Base-by-base conservation (phyloP, 805 yeast species). In the Kodamaea hsintzibuensis region DNA sequence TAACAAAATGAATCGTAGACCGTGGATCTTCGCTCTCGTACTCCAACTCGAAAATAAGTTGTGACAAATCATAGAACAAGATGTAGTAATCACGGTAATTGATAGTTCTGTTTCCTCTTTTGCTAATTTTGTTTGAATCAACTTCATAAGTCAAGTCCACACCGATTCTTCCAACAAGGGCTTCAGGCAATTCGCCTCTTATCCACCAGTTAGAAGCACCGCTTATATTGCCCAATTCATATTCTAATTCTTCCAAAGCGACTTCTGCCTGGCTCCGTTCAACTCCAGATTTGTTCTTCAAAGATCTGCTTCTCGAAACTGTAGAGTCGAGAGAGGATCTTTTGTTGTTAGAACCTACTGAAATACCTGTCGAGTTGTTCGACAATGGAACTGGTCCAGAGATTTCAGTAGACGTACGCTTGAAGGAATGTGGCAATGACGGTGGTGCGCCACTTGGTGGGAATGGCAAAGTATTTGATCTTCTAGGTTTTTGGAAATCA, bases 31-130 rank as follows among this genome's bases (percentile, higher is more conserved):
- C 71, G 13, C 64, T 60, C 40, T 85, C 85, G 62, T 75, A 90
- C 18, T 79, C 75, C 3, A 88, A 70, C 49, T 85, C 83, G 57
- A 90, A 70, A 0, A 81, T 71, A 3, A 85, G 73, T 60, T 86
- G 90, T 1, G 95, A 82, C 59, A 86, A 83, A 65, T 89, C 96
- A 56, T 81, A 83, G 67, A 84, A 86, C 42, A 91, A 69, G 12
- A 91, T 76, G 64, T 89, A 90, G 58, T 88, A 84, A 58, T 87
- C 91, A 51, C 87, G 77, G 57, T 81, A 74, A 3, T 76, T 70
- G 6, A 79, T 70, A 2, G 56, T 58, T 42, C 83, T 72, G 19
- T 82, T 82, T 10, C 82, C 82, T 59, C 96, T 81, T 62, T 87
- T 88, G 12, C 59, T 59, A 7, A 86, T 71, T 12, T 64, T 63